Evolutionary conservation across 1,139 yeast genomes (phyloP).

Genomic region (Geotrichum carabidarum): DNA sequence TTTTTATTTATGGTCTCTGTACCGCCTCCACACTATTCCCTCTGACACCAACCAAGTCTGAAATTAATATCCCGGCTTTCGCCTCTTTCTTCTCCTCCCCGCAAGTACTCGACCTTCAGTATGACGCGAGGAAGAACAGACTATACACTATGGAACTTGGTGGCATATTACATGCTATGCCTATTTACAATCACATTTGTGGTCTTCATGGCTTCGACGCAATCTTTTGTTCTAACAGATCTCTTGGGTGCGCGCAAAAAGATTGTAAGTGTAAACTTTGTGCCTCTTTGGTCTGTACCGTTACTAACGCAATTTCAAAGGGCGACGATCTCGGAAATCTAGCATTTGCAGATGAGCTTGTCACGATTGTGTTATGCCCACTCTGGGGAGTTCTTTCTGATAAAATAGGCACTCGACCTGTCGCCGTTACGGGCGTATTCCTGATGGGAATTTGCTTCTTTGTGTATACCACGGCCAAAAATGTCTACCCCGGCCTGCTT

Average conservation of each 20-base stretch:
- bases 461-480: constrained; percentile 46
- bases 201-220: constrained; percentile 64
- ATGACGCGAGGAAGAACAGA: constrained; percentile 12
- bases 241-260: constrained; percentile 46
- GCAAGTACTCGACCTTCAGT: no score
- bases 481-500: constrained; percentile 49
- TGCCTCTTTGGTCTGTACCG: background rate
- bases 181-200: constrained; percentile 56
- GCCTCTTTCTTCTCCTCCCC: constrained; percentile 1
- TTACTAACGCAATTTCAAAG: constrained; percentile 7
- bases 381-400: constrained; percentile 62
- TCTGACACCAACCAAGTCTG: background rate
- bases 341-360: constrained; percentile 60
- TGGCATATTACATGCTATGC: constrained; percentile 35
- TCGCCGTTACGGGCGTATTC: constrained; percentile 47
- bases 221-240: constrained; percentile 59
- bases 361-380: constrained; percentile 54
- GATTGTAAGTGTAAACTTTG: constrained; percentile 31
- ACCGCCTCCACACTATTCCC: background rate
- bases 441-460: constrained; percentile 46
- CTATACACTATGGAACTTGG: constrained; percentile 22
- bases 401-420: constrained; percentile 54
- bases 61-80: background rate
- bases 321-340: constrained; percentile 57
- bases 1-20: background rate